Percentiles rank a stretch among this genome's conserved stretches.
These are phyloP conservation scores for Elsinoe australis DNA, from an alignment of 2,329 filamentous ascomycete genomes.

Conservation along the genomic window DNA sequence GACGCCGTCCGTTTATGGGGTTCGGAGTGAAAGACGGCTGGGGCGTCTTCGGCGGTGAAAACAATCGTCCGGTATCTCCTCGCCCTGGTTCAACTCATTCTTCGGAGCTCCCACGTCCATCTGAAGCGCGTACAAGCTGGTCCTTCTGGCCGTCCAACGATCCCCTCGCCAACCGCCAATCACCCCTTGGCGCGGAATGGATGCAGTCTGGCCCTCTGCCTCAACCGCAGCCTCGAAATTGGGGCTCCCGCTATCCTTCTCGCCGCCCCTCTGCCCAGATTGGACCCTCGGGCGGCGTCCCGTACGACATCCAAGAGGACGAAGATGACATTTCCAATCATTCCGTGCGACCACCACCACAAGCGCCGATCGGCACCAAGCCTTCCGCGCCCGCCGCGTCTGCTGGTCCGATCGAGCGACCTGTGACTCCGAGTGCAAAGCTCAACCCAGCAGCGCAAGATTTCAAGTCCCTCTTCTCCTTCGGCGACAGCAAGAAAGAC, in stretches of 20 bases:
- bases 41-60: conserved; percentile 33
- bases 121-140: conserved; percentile 58
- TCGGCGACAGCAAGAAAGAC: conserved; percentile 32
- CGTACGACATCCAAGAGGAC: conserved; percentile 46
- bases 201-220: conserved; percentile 27
- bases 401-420: conserved; percentile 25
- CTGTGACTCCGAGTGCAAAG: conserved; percentile 41
- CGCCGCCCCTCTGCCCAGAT: conserved; percentile 72
- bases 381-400: conserved; percentile 50
- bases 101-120: conserved; percentile 65
- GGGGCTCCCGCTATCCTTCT: conserved; percentile 62
- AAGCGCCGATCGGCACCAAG: conserved; percentile 66
- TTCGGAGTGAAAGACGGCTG: conserved; percentile 45
- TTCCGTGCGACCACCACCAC: conserved; percentile 44
- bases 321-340: conserved; percentile 44
- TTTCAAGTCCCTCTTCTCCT: conserved; percentile 63
- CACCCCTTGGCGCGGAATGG: conserved; percentile 49
- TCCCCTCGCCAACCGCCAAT: conserved; percentile 45
- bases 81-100: conserved; percentile 47
- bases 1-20: conserved; percentile 44
- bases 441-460: conserved; percentile 85
- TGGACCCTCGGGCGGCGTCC: conserved; percentile 60
- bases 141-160: conserved; percentile 57
- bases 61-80: conserved; percentile 41
- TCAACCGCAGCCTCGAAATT: conserved; percentile 24